Base-by-base conservation (phyloP, 2,329 filamentous ascomycete genomes). In the Pseudogymnoascus sp. region DNA sequence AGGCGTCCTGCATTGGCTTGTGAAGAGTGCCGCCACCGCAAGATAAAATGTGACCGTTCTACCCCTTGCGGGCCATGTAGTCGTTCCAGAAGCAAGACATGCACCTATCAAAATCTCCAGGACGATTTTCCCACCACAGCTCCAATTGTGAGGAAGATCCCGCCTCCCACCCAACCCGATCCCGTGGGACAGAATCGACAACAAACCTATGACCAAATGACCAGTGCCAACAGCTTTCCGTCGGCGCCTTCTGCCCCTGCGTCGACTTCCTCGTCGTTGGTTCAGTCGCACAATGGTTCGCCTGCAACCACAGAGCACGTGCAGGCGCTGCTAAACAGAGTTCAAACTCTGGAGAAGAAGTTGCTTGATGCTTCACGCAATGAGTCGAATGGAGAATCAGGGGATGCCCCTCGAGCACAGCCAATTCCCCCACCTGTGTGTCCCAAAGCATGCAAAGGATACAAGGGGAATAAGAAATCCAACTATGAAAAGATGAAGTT, bases 11-110 rank as follows among this genome's bases (percentile, higher is more conserved):
- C 76, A 3, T 64, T 77, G 25, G 78, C 78, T 63, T 76, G 38
- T 62, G 45, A 61, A 14, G 72, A 76, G 63, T 80, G 78, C 67
- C 72, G 78, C n/a, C 74, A 75, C 22, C 74, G 77, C 39, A 80
- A 80, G 67, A 74, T 79, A 67, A 78, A 77, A 60, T 80, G 78
- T 64, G 75, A 79, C 63, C 70, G 76, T 1, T 72, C 69, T 16
- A 68, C 72, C 22, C 77, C 77, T 4, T 80, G 77, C 64, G 63
- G 66, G 14, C 74, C 74, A 63, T 79, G 76, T 65, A 68, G 70
- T 4, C 64, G 65, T 14, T 68, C 70, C 1, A 69, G 70, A 12
- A 72, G 71, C 52, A 66, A 67, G 58, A 67, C 66, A 6, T 79
- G 76, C 60, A 69, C 64, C 9, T 78, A 70, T 63, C 62, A 22